Base-by-base conservation (phyloP, 2,329 filamentous ascomycete genomes). In the Laburnicola sp. region DNA sequence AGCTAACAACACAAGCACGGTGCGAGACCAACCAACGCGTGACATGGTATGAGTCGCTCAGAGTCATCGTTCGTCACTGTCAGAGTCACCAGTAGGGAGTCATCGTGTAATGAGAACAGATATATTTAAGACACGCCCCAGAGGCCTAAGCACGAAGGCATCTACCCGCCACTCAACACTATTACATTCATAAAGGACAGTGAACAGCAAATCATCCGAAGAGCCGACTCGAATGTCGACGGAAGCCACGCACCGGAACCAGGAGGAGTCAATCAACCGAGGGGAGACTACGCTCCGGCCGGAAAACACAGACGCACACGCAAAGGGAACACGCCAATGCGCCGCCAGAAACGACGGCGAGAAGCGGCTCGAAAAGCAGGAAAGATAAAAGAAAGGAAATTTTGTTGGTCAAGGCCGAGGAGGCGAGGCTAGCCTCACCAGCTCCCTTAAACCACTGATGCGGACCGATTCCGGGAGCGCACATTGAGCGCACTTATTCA, bases 221-320 rank as follows among this genome's bases (percentile, higher is more conserved):
- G n/a, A 27, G 27, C 21, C 26, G 38, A 43, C 34, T 23, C 30
- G 35, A 21, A 23, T 16, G 25, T 25, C 43, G 31, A 40, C 35
- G 10, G 21, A 28, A 45, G 37, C 9, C 51, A 58, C 55, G 42
- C 53, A 62, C 56, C 56, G 54, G 48, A 53, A 60, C 65, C 63
- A 63, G 64, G 66, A 67, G 69, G 69, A 70, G 68, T 71, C 68
- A 52, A 70, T 70, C 68, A 64, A 71, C 68, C 65, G 56, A 53
- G 49, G 67, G 68, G 67, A 71, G 68, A 71, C 68, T 68, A 45
- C 68, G 62, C 67, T 64, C 63, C 62, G 60, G 65, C 59, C 42
- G 49, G 45, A 48, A 8, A 40, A 44, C 4, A 41, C n/a, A 43
- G 45, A 51, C 10, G 28, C 27, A 38, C 23, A 37, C 9, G 2